Base-by-base conservation (phyloP, 1,139 yeast species). In the Petasospora rhodanensis region DNA sequence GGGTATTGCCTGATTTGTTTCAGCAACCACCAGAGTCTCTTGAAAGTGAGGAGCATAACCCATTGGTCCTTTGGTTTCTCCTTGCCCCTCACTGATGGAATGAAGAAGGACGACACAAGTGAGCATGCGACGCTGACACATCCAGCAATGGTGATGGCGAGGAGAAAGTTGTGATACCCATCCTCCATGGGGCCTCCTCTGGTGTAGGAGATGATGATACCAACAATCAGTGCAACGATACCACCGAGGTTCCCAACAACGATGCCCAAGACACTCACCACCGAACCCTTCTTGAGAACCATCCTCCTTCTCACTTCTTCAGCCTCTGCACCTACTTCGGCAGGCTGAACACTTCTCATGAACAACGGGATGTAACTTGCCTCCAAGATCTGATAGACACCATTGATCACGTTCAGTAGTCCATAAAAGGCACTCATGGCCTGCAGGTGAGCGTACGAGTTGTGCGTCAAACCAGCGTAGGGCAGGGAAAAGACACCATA, bases 341-440 rank as follows among this genome's bases (percentile, higher is more conserved):
- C n/a, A n/a, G n/a, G n/a, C n/a, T n/a, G n/a, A n/a, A n/a, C n/a
- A n/a, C 63, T 61, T 32, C 68, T 53, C 71, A 67, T 65, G 39
- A 67, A 64, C 15, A 62, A 39, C 4, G 72, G 73, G 29, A 67
- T 64, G 36, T 65, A 67, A 1, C 70, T 62, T 1, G 64, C 70
- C 43, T 66, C 71, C 23, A 65, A 37, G 15, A 66, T 62, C 43
- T 66, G 68, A 39, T 66, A 61, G 4, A 64, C 43, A 0, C 64
- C 56, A 36, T 59, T 60, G 16, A 52, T 51, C 15, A 65, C 48
- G 26, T 52, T 58, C 28, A 63, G 43, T 18, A 64, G 37, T 9
- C 58, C 57, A 37, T 66, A 67, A 10, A 66, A 39, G 0, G 57
- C 63, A 4, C 68, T 56, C 22, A 58, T 37, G 1, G 45, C 51